Base-by-base conservation (phyloP, 1,139 yeast species). In the Geotrichum histeridarum region DNA sequence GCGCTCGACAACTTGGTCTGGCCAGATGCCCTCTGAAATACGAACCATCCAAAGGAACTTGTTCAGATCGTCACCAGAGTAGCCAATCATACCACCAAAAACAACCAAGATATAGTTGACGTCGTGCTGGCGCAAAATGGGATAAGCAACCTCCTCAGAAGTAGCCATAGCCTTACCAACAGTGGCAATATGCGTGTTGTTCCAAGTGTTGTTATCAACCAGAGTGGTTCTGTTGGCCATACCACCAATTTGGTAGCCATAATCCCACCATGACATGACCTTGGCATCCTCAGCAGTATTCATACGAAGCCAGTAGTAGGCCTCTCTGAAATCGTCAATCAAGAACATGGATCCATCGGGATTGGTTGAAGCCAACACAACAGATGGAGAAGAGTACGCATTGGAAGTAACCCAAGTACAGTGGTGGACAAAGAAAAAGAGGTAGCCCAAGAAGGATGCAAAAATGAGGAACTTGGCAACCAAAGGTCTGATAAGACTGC, bases 201-300 rank as follows among this genome's bases (percentile, higher is more conserved):
- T 94, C 99, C 99, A 94, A 9, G 99, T 94, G 73, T 94, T 94
- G 79, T 94, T 94, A 72, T 94, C 99, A 45, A 94, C 99, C 63
- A 94, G 79, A 4, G 99, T 94, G 61, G 99, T 93, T 70, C 99
- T 83, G 73, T 94, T 99, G 47, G 99, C 99, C 98, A 94, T 93
- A 59, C 99, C 99, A 64, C 99, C 99, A 67, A 94, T 94, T 74
- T 94, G 99, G 73, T 94, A 94, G 54, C 99, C 99, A 69, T 94
- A 94, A 77, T 94, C 99, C 99, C 99, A 94, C 99, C 99, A 94
- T 7, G 98, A 86, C 86, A 94, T 89, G 60, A 94, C 86, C 71
- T 88, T 90, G 49, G 97, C 86, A 69, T 94, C 99, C 69, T 91
- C 97, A 4, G 88, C 83, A 0, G 99, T 93, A 74, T 94, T 94